Conservation (phyloP, 768 basidiomycete genomes). For the Boletus barrowsii region DNA sequence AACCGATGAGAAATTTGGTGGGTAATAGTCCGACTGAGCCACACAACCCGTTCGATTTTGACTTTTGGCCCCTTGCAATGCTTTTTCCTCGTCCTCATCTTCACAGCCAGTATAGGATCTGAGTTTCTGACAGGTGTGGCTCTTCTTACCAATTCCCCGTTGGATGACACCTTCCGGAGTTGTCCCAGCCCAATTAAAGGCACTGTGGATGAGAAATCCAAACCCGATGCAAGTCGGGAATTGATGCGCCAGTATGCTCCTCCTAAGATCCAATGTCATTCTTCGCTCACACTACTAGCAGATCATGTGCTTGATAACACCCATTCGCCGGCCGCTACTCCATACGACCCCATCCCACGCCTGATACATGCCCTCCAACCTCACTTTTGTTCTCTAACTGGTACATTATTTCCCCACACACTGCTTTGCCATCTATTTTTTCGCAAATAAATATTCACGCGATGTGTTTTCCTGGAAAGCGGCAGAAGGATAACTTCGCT, state of each 20-base stretch:
- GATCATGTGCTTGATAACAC: constrained; percentile 15
- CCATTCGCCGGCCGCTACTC: constrained; percentile 11
- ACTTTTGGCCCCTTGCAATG: too few species aligned
- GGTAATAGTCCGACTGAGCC: not conserved
- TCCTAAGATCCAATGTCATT: not conserved
- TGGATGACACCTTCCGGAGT: not conserved
- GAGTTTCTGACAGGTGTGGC: too few species aligned
- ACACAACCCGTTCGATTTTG: not conserved
- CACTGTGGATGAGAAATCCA: constrained; percentile 11
- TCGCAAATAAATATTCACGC: not conserved
- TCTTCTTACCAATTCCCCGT: not conserved
- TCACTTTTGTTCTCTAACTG: not conserved
- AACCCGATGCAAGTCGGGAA: not conserved
- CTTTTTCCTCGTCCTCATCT: not conserved
- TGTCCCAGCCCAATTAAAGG: not conserved
- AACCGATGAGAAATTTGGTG: constrained; percentile 10
- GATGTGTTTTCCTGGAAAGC: constrained; percentile 41
- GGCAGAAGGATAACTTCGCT: constrained; percentile 34
- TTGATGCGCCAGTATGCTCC: not conserved
- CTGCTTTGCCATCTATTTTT: not conserved
- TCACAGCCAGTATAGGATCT: not conserved
- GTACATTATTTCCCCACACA: constrained; percentile 9
- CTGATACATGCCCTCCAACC: constrained; percentile 5
- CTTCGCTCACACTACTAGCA: constrained; percentile 1
- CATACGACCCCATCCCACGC: constrained; percentile 27